Evolutionary conservation across 2,329 filamentous ascomycete genomes (phyloP), one percentile per base, ranked within the genome.

Genomic region (Plenodomus biglobosus): DNA sequence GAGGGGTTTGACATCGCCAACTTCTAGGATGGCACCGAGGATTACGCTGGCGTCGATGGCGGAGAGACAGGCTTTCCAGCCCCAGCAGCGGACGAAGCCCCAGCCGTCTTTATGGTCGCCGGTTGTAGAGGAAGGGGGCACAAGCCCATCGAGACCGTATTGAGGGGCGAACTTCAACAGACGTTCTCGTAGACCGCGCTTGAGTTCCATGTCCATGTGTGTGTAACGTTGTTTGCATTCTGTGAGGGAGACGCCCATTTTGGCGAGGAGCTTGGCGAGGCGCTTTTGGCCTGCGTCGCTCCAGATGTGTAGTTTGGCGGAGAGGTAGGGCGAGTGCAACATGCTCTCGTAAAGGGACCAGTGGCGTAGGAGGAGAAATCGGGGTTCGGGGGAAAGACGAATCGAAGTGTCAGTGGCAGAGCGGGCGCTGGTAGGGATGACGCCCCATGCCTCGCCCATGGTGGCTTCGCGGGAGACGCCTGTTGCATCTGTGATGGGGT

Each of bases 301-400:
- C 92, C 94, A 99, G 39, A 96, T 91, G 72, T 95, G 92, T 38
- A 99, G 80, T 24, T 90, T 84, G 3, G 92, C 90, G 50, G 95
- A 92, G 3, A 99, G 82, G 65, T 96, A 97, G 0, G 92, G 92
- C 0, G 92, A 96, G 70, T 99, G 94, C 11, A 97, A 80, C 94
- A 99, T 97, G 70, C 91, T 96, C 66, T 99, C 94, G 71, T 97
- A 97, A 13, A 99, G 78, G 60, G 90, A 96, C 94, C 94, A 99
- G 70, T 99, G 94, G 27, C 94, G 81, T 44, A 97, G 89, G 0
- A 99, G 82, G 20, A 97, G 81, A 59, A 99, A 96, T 35, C 89
- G 87, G 8, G 94, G 95, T 66, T 99, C 94, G 0, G 94, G 94
- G 0, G 92, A 96, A 34, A 99, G 77, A 18, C 92, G 85, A 58